Evolutionary conservation across 345 rosid genomes (phyloP), one percentile per base, ranked within the genome.

Genomic region (Eucalyptus leucophloia): DNA sequence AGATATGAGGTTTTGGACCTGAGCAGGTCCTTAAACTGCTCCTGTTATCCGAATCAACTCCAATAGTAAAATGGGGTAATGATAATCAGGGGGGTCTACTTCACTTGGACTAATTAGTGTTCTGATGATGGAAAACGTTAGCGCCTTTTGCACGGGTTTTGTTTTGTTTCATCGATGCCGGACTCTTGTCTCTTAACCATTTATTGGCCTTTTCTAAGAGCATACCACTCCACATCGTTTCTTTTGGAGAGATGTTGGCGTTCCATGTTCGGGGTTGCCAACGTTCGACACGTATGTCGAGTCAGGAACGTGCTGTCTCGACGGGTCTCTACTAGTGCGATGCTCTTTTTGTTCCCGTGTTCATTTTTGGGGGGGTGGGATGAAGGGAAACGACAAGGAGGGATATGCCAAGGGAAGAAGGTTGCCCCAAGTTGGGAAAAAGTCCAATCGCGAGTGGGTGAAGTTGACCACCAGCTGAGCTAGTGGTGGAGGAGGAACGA

Each of bases 61-160:
- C 1, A 49, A 49, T 12, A 49, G 0, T 49, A 49, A 49, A 49
- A 49, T 49, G 5, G 2, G 5, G 5, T 49, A 49, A 49, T 12
- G 15, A 12, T 49, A 49, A 47, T 0, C 5, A 5, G 0, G 14
- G 14, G 13, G 2, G 1, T 58, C 28, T 19, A 19, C 28, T 37
- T 21, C 26, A 3, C 9, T n/a, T 28, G 18, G 21, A 65, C 6
- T 15, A n/a, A 65, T 16, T 15, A n/a, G 77, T 18, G 15, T 65
- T 65, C 3, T 21, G 28, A 37, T 21, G 83, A 37, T 40, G 83
- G 15, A 77, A 77, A 37, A 21, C 16, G 2, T 77, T 11, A 6
- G 21, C 26, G 26, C 8, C 26, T 34, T 9, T 16, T 17, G 80
- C 80, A 18, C 2, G 3, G 6, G 12, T 67, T 67, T 1, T 3